These are phyloP conservation scores for Podaxis sp. DNA, from an alignment of 768 basidiomycete species.

Conservation along the genomic window DNA sequence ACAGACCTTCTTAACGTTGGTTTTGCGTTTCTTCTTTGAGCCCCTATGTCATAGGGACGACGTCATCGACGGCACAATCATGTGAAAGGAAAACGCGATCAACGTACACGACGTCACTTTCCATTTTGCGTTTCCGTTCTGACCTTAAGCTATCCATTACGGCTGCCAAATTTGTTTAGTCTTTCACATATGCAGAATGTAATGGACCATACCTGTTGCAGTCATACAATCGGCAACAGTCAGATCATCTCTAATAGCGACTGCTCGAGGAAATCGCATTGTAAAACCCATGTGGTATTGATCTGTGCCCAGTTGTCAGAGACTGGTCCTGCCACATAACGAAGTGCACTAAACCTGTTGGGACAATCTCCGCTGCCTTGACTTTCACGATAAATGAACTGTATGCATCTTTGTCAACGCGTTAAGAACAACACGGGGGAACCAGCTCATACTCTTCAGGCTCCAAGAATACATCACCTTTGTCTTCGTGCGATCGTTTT, in stretches of 20 bases:
- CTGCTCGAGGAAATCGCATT: slow-evolving; percentile 91
- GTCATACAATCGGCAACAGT: slow-evolving; percentile 70
- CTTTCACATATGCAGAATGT: neutral
- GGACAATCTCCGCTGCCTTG: slow-evolving; percentile 90
- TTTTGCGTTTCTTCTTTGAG: slow-evolving; percentile 61
- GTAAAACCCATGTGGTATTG: slow-evolving; percentile 85
- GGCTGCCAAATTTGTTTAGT: slow-evolving; percentile 33
- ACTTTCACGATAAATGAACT: slow-evolving; percentile 94
- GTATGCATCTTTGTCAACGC: slow-evolving; percentile 6
- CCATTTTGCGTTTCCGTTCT: slow-evolving; percentile 76
- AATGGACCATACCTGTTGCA: slow-evolving; percentile 49
- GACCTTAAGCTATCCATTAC: slow-evolving; percentile 59
- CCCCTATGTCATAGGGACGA: slow-evolving; percentile 24
- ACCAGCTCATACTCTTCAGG: slow-evolving; percentile 71
- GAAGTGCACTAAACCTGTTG: slow-evolving; percentile 50
- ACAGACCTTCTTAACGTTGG: slow-evolving; percentile 48
- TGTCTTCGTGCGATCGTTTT: slow-evolving; percentile 67
- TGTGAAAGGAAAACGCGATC: neutral
- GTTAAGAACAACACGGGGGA: neutral
- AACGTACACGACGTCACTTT: slow-evolving; percentile 52
- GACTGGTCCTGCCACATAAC: neutral
- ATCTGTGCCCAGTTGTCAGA: slow-evolving; percentile 41
- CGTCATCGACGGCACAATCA: neutral
- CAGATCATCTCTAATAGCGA: slow-evolving; percentile 79
- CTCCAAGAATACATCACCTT: slow-evolving; percentile 88